These are phyloP conservation scores for Coniochaeta prunicola DNA, from an alignment of 2,329 filamentous ascomycete genomes.

Conservation along the genomic window DNA sequence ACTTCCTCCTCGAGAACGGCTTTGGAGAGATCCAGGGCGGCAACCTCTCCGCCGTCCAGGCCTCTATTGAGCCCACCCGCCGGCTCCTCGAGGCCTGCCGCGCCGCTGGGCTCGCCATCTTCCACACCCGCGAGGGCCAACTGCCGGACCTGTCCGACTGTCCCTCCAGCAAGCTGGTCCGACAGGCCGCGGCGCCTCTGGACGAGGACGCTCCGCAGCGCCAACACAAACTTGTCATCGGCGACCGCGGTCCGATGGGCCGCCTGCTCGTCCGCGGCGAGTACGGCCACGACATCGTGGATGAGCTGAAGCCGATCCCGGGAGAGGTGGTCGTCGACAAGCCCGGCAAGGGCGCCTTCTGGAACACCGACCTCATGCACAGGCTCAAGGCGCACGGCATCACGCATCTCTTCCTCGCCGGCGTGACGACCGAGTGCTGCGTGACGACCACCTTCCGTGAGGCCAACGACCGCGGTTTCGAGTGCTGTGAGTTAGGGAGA, in stretches of 20 bases:
- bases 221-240: constrained; percentile 31
- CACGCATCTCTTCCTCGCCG: constrained; percentile 46
- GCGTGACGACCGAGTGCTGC: constrained; percentile 47
- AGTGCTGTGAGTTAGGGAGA: constrained; percentile 11
- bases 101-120: constrained; percentile 26
- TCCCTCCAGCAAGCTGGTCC: constrained; percentile 38
- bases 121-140: constrained; percentile 43
- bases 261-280: constrained; percentile 41
- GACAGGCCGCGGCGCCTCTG: constrained; percentile 38
- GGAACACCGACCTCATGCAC: constrained; percentile 45
- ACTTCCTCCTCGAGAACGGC: constrained; percentile 34
- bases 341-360: constrained; percentile 49
- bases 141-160: constrained; percentile 42
- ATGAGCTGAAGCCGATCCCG: constrained; percentile 39
- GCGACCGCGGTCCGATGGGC: constrained; percentile 41
- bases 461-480: constrained; percentile 39
- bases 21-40: constrained; percentile 39
- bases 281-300: constrained; percentile 45
- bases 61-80: constrained; percentile 30
- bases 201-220: too few species aligned
- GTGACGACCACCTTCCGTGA: constrained; percentile 47
- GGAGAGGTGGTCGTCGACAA: constrained; percentile 48
- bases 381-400: constrained; percentile 43
- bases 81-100: constrained; percentile 31
- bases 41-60: constrained; percentile 23